phyloP scores from a whole-genome alignment of 208 protist genomes.

The Leishmania amazonensis region DNA sequence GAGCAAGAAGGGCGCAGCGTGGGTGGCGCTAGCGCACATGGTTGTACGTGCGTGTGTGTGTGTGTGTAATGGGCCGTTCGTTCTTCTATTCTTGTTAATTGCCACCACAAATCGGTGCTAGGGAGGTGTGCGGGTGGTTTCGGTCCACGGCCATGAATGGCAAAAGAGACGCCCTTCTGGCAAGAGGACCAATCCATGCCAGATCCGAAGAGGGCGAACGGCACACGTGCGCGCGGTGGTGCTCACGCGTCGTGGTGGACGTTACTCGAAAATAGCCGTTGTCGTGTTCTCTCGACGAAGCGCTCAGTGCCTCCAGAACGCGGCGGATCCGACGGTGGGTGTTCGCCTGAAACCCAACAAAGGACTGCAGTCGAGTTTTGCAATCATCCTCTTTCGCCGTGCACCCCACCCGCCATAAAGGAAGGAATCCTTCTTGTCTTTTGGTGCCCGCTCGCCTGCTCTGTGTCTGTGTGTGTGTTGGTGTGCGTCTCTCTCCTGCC shows the following conservation, averaged over 20 bases:
- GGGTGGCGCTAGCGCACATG: background rate
- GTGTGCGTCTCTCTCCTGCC: background rate
- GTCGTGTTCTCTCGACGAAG: background rate
- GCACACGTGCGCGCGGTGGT: background rate
- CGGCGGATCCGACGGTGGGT: background rate
- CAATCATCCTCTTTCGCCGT: background rate
- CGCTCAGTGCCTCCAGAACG: background rate
- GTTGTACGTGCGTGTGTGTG: background rate
- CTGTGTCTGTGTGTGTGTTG: too few relatives aligned
- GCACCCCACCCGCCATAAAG: background rate
- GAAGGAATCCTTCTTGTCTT: background rate
- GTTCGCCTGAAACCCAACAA: background rate
- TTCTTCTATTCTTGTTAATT: background rate
- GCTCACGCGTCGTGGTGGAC: background rate
- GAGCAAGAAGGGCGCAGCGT: background rate
- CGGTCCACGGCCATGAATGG: background rate
- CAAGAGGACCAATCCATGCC: background rate
- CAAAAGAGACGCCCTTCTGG: background rate
- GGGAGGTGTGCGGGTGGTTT: background rate
- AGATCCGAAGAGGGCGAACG: background rate
- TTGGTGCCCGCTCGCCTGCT: background rate
- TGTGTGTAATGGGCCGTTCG: background rate
- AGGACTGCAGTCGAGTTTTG: background rate
- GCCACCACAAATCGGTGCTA: background rate
- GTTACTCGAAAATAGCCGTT: background rate